A percentile compares a stretch with the other conserved stretches of the same genome.
These are phyloP conservation scores for Collybia nuda DNA, from an alignment of 768 basidiomycete genomes.

Conservation along the genomic window DNA sequence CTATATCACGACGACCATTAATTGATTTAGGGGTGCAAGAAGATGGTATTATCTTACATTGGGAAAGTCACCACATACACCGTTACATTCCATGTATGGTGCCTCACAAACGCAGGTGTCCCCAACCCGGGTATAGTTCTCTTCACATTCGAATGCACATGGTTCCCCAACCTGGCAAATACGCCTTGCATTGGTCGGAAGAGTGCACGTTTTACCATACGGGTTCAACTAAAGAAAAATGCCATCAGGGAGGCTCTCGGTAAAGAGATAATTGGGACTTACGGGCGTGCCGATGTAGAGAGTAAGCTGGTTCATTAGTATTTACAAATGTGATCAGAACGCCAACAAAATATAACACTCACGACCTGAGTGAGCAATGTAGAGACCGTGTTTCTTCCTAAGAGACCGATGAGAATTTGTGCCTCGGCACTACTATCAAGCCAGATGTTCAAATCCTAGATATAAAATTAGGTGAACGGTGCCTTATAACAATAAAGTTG, in stretches of 20 bases:
- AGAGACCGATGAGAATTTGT: not conserved
- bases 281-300: not conserved
- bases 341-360: not conserved
- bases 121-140: slow-evolving; percentile 4
- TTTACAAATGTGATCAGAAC: not conserved
- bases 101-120: slow-evolving; percentile 7
- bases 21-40: not conserved
- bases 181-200: slow-evolving; percentile 4
- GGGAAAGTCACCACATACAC: slow-evolving; percentile 8
- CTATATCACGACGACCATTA: not conserved
- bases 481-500: not conserved
- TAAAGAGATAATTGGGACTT: not conserved
- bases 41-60: not conserved
- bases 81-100: slow-evolving; percentile 12
- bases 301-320: not conserved
- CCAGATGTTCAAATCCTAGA: slow-evolving; percentile 4
- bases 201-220: slow-evolving; percentile 3
- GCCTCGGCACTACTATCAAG: slow-evolving; percentile 4
- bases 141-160: slow-evolving; percentile 11
- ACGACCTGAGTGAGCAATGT: not conserved
- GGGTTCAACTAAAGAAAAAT: not conserved
- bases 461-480: not conserved
- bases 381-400: not conserved
- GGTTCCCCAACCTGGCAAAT: slow-evolving; percentile 5
- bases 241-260: not conserved